A percentile compares a stretch with the other conserved stretches of the same genome.
phyloP scores from a whole-genome alignment of 176 grass and related monocot species.

The Pontederia paniculata region DNA sequence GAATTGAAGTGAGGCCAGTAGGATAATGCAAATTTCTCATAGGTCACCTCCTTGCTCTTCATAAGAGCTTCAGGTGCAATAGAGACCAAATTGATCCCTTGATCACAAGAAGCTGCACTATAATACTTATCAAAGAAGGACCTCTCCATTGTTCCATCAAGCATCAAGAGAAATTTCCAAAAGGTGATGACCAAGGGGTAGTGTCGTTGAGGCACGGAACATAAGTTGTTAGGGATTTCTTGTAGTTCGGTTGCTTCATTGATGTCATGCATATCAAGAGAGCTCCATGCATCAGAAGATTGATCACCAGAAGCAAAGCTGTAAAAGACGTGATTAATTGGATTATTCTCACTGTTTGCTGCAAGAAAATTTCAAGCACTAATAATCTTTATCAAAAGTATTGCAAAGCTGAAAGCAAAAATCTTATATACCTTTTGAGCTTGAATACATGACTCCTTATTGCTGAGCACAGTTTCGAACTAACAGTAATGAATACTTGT shows the following conservation, averaged over 20 bases:
- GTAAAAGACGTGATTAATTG: not conserved
- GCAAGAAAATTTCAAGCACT: no score
- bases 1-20: constrained; percentile 75
- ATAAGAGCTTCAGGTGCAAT: constrained; percentile 40
- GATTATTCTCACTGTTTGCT: no score
- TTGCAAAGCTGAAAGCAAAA: no score
- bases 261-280: constrained; percentile 47
- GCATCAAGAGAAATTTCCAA: constrained; percentile 71
- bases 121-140: constrained; percentile 71
- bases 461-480: constrained; percentile 72
- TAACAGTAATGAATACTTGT: constrained; percentile 89
- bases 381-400: no score
- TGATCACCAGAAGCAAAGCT: constrained; percentile 46
- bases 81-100: constrained; percentile 39
- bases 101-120: constrained; percentile 19
- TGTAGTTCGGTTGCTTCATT: constrained; percentile 40
- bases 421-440: constrained; percentile 35
- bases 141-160: constrained; percentile 53
- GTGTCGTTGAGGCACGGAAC: constrained; percentile 16
- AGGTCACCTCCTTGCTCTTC: constrained; percentile 59
- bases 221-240: constrained; percentile 53
- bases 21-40: constrained; percentile 54
- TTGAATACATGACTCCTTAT: constrained; percentile 50
- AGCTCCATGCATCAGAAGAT: constrained; percentile 15
- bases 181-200: constrained; percentile 85